Evolutionary conservation across 2,329 filamentous ascomycete species (phyloP).

Genomic region (Alternaria alternata): DNA sequence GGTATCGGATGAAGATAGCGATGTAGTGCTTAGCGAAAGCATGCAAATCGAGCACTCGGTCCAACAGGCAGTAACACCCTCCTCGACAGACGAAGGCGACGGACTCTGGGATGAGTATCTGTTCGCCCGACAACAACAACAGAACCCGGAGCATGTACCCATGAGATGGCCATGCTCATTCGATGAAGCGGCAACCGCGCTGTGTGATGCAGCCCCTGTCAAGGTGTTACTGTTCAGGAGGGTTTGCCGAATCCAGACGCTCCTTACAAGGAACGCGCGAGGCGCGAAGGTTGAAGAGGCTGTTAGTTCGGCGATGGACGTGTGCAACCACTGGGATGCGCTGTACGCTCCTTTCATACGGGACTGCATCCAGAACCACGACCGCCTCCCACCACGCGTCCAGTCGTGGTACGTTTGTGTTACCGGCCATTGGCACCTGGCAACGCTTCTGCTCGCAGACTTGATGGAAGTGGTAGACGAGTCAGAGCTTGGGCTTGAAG

Average conservation of each 20-base stretch:
- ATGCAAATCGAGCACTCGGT: constrained; percentile 12
- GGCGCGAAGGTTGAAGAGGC: constrained; percentile 57
- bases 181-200: constrained; percentile 58
- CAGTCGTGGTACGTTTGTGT: constrained; percentile 69
- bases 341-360: constrained; percentile 62
- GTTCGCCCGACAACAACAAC: constrained; percentile 44
- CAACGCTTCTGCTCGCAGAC: constrained; percentile 63
- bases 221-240: constrained; percentile 68
- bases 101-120: constrained; percentile 52
- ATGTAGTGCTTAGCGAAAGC: constrained; percentile 39
- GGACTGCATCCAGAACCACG: constrained; percentile 61
- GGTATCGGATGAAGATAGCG: constrained; percentile 57
- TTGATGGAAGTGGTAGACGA: constrained; percentile 61
- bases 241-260: constrained; percentile 63
- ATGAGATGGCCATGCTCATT: constrained; percentile 64
- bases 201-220: constrained; percentile 64
- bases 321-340: constrained; percentile 65
- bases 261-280: constrained; percentile 54
- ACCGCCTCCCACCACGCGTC: constrained; percentile 60
- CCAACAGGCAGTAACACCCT: background rate
- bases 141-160: constrained; percentile 22
- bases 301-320: constrained; percentile 57
- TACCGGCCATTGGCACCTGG: constrained; percentile 66
- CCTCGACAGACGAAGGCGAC: constrained; percentile 14
- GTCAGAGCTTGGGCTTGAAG: constrained; percentile 33